Evolutionary conservation across 148 eudicot genomes (phyloP).

Genomic region (Cornus florida): DNA sequence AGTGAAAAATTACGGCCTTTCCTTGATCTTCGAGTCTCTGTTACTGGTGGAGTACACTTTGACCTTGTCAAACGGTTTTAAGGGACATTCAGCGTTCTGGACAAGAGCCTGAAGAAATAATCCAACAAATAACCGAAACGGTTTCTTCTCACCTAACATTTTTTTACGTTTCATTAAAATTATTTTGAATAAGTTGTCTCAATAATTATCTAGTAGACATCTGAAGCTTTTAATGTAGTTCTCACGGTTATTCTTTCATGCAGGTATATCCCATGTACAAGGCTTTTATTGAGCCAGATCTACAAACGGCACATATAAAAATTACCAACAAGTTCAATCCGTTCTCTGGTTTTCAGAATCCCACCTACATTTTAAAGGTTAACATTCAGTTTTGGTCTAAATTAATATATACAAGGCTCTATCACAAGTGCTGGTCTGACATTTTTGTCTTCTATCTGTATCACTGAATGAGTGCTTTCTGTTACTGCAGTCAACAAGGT

Average conservation of each 20-base stretch:
- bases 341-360: constrained; percentile 91
- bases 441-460: constrained; percentile 23
- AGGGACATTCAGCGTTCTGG: constrained; percentile 98
- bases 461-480: constrained; percentile 42
- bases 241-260: constrained; percentile 18
- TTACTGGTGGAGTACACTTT: constrained; percentile 97
- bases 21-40: constrained; percentile 93
- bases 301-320: constrained; percentile 89
- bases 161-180: constrained; percentile 2
- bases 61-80: constrained; percentile 95
- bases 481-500: constrained; percentile 69
- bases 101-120: constrained; percentile 98
- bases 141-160: constrained; percentile 26
- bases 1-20: constrained; percentile 87
- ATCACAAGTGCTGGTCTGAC: constrained; percentile 15
- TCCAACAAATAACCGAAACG: constrained; percentile 96
- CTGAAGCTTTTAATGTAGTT: constrained; percentile 5
- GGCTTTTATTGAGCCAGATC: constrained; percentile 97
- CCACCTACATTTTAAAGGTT: constrained; percentile 91
- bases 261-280: constrained; percentile 99
- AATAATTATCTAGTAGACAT: background rate
- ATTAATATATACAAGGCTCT: constrained; percentile 1
- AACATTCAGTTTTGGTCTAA: too few relatives aligned
- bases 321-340: constrained; percentile 91
- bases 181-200: constrained; percentile 6